These are phyloP conservation scores for Leucosporidium scottii DNA, from an alignment of 768 basidiomycete species.

Conservation along the genomic window DNA sequence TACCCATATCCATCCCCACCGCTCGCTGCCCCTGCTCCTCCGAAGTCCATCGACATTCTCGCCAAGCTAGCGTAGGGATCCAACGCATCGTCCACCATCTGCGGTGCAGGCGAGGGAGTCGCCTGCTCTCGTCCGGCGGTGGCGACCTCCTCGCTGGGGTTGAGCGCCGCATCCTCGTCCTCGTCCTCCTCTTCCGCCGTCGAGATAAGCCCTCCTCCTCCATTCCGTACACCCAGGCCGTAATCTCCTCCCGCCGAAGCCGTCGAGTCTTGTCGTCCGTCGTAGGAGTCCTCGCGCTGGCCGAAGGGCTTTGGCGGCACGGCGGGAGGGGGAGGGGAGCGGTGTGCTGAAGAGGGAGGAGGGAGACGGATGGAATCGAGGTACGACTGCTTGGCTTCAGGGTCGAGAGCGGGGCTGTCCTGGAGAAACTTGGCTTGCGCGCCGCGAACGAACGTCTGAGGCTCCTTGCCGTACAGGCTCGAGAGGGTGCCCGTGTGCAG, in stretches of 20 bases:
- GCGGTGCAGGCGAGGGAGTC: too few relatives aligned
- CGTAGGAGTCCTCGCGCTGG: background rate
- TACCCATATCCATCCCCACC: constrained; percentile 12
- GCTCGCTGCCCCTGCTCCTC: background rate
- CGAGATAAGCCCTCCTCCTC: constrained; percentile 2
- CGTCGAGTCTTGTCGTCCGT: constrained; percentile 11
- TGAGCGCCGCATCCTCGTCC: constrained; percentile 27
- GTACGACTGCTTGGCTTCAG: constrained; percentile 26
- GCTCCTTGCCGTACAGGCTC: constrained; percentile 57
- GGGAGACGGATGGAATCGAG: constrained; percentile 29
- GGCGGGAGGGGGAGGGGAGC: background rate
- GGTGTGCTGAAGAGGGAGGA: background rate
- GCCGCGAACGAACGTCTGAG: constrained; percentile 30
- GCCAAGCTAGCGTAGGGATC: constrained; percentile 32
- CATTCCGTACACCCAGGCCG: background rate
- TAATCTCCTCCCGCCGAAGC: constrained; percentile 1
- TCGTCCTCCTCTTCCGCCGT: constrained; percentile 30
- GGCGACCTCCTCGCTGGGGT: constrained; percentile 7
- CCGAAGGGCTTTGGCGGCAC: constrained; percentile 5
- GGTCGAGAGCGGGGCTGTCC: constrained; percentile 28
- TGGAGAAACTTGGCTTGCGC: constrained; percentile 22
- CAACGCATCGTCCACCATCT: constrained; percentile 12
- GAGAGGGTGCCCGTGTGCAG: constrained; percentile 88
- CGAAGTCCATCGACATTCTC: constrained; percentile 10
- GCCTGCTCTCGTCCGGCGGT: background rate